These are phyloP conservation scores for Didymosphaeria variabile DNA, from an alignment of 2,329 filamentous ascomycete genomes.

Conservation along the genomic window DNA sequence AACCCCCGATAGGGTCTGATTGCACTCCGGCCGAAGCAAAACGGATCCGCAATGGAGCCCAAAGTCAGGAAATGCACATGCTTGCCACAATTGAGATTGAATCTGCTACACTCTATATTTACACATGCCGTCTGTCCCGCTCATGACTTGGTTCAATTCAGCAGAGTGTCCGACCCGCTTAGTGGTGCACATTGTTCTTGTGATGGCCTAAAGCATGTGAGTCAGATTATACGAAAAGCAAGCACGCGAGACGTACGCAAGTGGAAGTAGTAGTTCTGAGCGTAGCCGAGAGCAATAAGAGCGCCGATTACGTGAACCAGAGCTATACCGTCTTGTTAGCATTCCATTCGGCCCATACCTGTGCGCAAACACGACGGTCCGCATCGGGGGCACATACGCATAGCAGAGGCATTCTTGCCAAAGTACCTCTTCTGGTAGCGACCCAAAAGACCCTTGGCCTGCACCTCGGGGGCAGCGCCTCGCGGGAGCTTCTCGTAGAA, in stretches of 20 bases:
- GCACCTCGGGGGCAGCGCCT: slow-evolving; percentile 82
- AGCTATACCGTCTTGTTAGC: slow-evolving; percentile 64
- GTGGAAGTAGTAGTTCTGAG: slow-evolving; percentile 99
- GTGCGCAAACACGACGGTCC: background rate
- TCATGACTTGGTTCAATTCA: slow-evolving; percentile 17
- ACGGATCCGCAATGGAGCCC: background rate
- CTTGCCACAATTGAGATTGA: slow-evolving; percentile 42
- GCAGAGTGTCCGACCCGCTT: slow-evolving; percentile 49
- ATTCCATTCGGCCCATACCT: slow-evolving; percentile 10
- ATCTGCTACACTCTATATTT: slow-evolving; percentile 51
- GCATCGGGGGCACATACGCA: slow-evolving; percentile 73
- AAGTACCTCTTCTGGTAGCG: slow-evolving; percentile 91
- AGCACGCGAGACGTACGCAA: slow-evolving; percentile 74
- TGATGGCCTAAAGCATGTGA: slow-evolving; percentile 78
- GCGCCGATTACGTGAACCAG: slow-evolving; percentile 85
- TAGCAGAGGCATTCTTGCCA: slow-evolving; percentile 87
- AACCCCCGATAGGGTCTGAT: background rate
- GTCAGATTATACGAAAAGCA: slow-evolving; percentile 25
- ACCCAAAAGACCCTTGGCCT: slow-evolving; percentile 83
- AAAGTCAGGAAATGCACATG: slow-evolving; percentile 14
- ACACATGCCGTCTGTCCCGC: slow-evolving; percentile 39
- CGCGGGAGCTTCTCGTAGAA: slow-evolving; percentile 99
- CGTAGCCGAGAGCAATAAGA: slow-evolving; percentile 85
- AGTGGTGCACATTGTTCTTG: slow-evolving; percentile 99
- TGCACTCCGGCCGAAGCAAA: background rate